These are phyloP conservation scores for Epichloe glyceriae DNA, from an alignment of 2,329 filamentous ascomycete species.

Conservation along the genomic window DNA sequence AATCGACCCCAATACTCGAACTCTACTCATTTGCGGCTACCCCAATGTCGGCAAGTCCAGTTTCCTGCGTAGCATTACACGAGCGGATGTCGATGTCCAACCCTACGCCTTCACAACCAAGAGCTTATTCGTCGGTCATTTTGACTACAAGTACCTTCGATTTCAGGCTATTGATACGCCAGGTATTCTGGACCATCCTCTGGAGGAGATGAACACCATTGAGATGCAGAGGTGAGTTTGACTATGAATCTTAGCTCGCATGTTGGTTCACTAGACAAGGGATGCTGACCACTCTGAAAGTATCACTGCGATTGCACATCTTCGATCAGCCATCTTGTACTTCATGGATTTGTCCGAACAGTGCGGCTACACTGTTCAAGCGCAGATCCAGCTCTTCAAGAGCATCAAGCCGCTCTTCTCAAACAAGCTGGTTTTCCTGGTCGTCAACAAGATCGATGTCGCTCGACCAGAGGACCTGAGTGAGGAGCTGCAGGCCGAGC, in stretches of 20 bases:
- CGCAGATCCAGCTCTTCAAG: constrained; percentile 90
- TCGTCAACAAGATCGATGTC: constrained; percentile 97
- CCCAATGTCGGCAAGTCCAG: constrained; percentile 97
- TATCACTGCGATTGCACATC: constrained; percentile 93
- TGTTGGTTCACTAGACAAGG: background rate
- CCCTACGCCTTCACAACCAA: constrained; percentile 99
- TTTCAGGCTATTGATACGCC: constrained; percentile 85
- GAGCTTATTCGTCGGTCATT: constrained; percentile 92
- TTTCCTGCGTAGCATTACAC: constrained; percentile 82
- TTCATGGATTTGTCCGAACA: constrained; percentile 98
- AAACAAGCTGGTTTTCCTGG: constrained; percentile 93
- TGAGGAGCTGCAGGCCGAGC: constrained; percentile 59
- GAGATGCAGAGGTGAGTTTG: constrained; percentile 63
- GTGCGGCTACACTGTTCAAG: constrained; percentile 85
- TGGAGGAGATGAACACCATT: constrained; percentile 99
- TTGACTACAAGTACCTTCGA: constrained; percentile 66
- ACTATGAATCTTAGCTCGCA: background rate
- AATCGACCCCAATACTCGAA: constrained; percentile 97
- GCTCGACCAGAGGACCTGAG: constrained; percentile 78
- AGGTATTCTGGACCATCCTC: constrained; percentile 92
- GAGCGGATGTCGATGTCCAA: constrained; percentile 93
- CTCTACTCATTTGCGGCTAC: constrained; percentile 91
- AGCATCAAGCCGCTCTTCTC: constrained; percentile 94
- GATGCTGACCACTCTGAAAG: constrained; percentile 25
- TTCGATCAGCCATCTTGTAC: constrained; percentile 89